phyloP scores from a whole-genome alignment of 169 alveolate genomes.

The Besnoitia besnoiti region DNA sequence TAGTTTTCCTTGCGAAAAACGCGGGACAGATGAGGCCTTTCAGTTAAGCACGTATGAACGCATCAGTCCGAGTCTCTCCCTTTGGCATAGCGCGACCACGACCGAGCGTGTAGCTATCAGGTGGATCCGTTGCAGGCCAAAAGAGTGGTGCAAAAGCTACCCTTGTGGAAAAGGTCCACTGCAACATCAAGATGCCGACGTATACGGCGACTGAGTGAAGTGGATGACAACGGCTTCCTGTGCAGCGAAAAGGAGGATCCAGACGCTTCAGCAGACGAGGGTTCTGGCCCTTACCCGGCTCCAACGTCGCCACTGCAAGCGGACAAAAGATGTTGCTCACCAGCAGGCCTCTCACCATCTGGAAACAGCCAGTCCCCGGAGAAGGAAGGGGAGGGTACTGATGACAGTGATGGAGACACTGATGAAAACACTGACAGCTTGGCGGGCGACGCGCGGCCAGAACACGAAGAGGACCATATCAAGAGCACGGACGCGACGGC shows the following conservation, averaged over 20 bases:
- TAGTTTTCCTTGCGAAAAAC: too few species aligned
- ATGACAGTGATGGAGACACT: neutral
- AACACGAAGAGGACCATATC: too few species aligned
- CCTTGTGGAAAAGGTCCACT: neutral
- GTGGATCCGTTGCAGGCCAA: neutral
- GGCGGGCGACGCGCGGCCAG: neutral
- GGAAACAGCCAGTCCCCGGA: neutral
- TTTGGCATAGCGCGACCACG: too few species aligned
- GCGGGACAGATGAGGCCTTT: too few species aligned
- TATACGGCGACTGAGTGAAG: neutral
- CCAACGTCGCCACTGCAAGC: neutral
- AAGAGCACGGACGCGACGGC: too few species aligned
- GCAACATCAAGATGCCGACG: neutral
- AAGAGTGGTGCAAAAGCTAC: neutral
- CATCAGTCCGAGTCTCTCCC: too few species aligned
- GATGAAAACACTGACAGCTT: neutral
- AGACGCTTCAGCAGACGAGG: neutral
- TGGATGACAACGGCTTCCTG: neutral
- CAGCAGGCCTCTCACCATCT: neutral
- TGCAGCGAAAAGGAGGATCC: neutral
- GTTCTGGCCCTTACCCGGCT: neutral
- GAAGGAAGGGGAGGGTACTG: neutral
- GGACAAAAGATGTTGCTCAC: neutral
- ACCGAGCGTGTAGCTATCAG: too few species aligned
- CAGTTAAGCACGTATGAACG: too few species aligned